Conservation (phyloP, 345 rosid genomes). For the Populus alba region DNA sequence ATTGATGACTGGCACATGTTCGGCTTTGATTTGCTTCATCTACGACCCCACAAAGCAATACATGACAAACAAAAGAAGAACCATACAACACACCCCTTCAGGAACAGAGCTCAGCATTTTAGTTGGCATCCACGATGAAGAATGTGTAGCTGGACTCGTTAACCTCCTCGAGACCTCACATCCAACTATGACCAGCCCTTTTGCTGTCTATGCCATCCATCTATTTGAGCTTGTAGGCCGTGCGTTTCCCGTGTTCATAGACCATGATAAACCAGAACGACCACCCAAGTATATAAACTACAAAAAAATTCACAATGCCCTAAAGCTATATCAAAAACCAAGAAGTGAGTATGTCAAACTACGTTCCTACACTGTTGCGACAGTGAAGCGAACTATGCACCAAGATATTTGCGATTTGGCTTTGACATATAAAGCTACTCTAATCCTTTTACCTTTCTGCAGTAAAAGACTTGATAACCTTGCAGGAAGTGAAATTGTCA, state of each 20-base stretch:
- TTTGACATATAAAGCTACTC: slow-evolving; percentile 36
- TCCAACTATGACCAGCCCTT: slow-evolving; percentile 43
- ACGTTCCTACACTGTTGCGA: slow-evolving; percentile 41
- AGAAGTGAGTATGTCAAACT: slow-evolving; percentile 30
- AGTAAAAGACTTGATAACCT: slow-evolving; percentile 26
- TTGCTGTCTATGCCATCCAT: slow-evolving; percentile 51
- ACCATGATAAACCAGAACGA: slow-evolving; percentile 30
- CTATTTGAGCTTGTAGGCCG: slow-evolving; percentile 58
- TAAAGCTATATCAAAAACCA: slow-evolving; percentile 41
- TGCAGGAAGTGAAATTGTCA: slow-evolving; percentile 30
- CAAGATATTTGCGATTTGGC: slow-evolving; percentile 75
- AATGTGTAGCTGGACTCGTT: slow-evolving; percentile 40
- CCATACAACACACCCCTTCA: slow-evolving; percentile 65
- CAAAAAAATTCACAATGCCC: slow-evolving; percentile 40
- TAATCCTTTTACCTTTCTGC: slow-evolving; percentile 59
- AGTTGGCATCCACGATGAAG: slow-evolving; percentile 44
- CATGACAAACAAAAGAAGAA: slow-evolving; percentile 60
- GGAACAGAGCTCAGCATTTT: slow-evolving; percentile 41
- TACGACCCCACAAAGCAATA: slow-evolving; percentile 73
- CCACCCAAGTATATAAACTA: neutral
- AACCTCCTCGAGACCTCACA: slow-evolving; percentile 55
- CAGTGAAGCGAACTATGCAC: slow-evolving; percentile 60
- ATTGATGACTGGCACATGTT: slow-evolving; percentile 25
- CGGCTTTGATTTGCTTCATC: slow-evolving; percentile 51
- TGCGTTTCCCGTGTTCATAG: slow-evolving; percentile 47